Percentiles rank a stretch among this genome's conserved stretches.
Evolutionary conservation across 495 filamentous ascomycete species (phyloP).

Genomic region (Cladorrhinum samala): DNA sequence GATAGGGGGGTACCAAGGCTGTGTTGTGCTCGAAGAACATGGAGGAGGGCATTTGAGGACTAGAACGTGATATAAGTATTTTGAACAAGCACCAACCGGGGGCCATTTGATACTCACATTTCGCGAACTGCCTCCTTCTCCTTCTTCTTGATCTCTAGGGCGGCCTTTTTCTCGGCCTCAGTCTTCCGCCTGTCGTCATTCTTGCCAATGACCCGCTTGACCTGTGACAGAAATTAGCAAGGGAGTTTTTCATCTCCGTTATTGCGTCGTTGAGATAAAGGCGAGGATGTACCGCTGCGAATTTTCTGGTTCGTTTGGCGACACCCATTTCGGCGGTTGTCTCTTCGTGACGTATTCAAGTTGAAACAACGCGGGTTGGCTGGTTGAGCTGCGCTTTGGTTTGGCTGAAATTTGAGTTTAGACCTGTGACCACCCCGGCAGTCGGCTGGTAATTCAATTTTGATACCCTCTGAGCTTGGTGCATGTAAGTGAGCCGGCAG

Average conservation of each 20-base stretch:
- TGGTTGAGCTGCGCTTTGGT: too few relatives aligned
- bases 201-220: conserved; percentile 58
- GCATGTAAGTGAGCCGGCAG: too few relatives aligned
- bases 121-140: conserved; percentile 56
- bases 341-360: too few relatives aligned
- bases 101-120: conserved; percentile 53
- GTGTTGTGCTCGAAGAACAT: conserved; percentile 97
- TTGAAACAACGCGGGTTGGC: too few relatives aligned
- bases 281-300: conserved; percentile 22
- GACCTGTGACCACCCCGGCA: too few relatives aligned
- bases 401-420: too few relatives aligned
- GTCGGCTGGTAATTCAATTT: too few relatives aligned
- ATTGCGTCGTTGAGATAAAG: not conserved
- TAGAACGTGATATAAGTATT: too few relatives aligned
- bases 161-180: conserved; percentile 50
- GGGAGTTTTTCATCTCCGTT: not conserved
- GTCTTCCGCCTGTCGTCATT: conserved; percentile 55
- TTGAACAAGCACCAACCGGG: too few relatives aligned
- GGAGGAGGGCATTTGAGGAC: conserved; percentile 70
- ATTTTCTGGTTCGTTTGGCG: conserved; percentile 28
- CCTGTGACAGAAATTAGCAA: conserved; percentile 31
- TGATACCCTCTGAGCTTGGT: too few relatives aligned
- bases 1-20: conserved; percentile 61
- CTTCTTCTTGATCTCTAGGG: conserved; percentile 53
- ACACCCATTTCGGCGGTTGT: conserved; percentile 9